Evolutionary conservation across 441 rosid species (phyloP).

Genomic region (Cnidoscolus chayamansa): DNA sequence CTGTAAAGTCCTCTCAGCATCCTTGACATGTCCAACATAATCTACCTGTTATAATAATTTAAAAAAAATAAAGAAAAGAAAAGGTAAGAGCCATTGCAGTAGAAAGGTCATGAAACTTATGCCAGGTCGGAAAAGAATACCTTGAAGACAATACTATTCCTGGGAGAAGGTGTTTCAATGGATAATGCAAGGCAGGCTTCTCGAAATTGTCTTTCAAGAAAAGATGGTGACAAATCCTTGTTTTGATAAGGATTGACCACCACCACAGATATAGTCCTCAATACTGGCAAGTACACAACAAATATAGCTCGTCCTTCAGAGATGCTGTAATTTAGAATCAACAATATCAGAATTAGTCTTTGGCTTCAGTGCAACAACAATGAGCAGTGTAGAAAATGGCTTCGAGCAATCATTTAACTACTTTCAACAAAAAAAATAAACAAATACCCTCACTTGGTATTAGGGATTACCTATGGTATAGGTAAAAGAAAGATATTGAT

Average conservation of each 20-base stretch:
- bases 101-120: slow-evolving; percentile 19
- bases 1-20: slow-evolving; percentile 71
- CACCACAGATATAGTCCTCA: slow-evolving; percentile 51
- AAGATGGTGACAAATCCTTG: slow-evolving; percentile 62
- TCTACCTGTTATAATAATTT: slow-evolving; percentile 55
- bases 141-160: slow-evolving; percentile 52
- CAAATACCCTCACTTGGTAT: slow-evolving; percentile 12
- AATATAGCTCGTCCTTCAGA: slow-evolving; percentile 77
- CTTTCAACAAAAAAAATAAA: slow-evolving; percentile 10
- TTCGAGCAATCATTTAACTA: neutral
- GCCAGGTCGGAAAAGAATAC: slow-evolving; percentile 32
- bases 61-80: slow-evolving; percentile 11
- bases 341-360: slow-evolving; percentile 13
- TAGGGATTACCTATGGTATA: slow-evolving; percentile 73
- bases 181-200: slow-evolving; percentile 81
- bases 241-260: slow-evolving; percentile 71
- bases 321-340: slow-evolving; percentile 42
- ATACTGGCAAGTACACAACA: slow-evolving; percentile 58
- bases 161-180: slow-evolving; percentile 44
- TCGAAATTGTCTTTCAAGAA: slow-evolving; percentile 79
- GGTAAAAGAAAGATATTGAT: slow-evolving; percentile 74
- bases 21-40: slow-evolving; percentile 65
- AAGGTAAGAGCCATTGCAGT: slow-evolving; percentile 12
- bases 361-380: slow-evolving; percentile 7
- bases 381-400: slow-evolving; percentile 12